Evolutionary conservation across 352 stramenopile genomes (phyloP), one percentile per base, ranked within the genome.

Genomic region (Peronospora destructor): DNA sequence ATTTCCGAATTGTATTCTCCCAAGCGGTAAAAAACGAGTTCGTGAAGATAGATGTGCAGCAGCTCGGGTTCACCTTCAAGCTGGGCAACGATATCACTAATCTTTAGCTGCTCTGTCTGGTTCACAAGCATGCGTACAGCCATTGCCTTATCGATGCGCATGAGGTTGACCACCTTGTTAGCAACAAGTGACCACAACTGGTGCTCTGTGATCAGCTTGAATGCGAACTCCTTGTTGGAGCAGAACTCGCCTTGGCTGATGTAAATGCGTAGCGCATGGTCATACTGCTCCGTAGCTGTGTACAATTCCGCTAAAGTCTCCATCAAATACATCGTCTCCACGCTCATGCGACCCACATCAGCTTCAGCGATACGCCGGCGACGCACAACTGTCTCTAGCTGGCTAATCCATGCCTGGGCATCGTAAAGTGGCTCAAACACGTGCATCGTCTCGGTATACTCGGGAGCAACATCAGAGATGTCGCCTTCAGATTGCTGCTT

Each of bases 161-260:
- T 83, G 8, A 92, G 35, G 35, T 87, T 90, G 0, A 60, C 49
- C 17, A 92, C 75, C 48, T 92, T 92, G 49, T 87, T 76, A 13
- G 82, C 68, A 33, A 92, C 78, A 3, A 89, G 59, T 4, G 73
- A 59, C 82, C 82, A 92, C 26, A 92, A 38, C 45, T 89, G 78
- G 43, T 92, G 82, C 45, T 92, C 82, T 0, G 64, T 74, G 61
- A 92, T 90, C 37, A 92, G 65, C 59, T 87, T 84, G 49, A 92
- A 92, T 12, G 74, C 82, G 34, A 87, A 76, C 28, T 90, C 82
- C 56, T 92, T 92, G 71, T 89, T 88, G 7, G 74, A 85, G 54
- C 82, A 92, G 38, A 84, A 83, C n/a, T 79, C 64, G 34, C 78
- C 82, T 61, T 90, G 82, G 56, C 75, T 90, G 36, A 92, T 41